A percentile compares a stretch with the other conserved stretches of the same genome.
phyloP scores from a whole-genome alignment of 352 stramenopile species.

The Phytophthora vignae region DNA sequence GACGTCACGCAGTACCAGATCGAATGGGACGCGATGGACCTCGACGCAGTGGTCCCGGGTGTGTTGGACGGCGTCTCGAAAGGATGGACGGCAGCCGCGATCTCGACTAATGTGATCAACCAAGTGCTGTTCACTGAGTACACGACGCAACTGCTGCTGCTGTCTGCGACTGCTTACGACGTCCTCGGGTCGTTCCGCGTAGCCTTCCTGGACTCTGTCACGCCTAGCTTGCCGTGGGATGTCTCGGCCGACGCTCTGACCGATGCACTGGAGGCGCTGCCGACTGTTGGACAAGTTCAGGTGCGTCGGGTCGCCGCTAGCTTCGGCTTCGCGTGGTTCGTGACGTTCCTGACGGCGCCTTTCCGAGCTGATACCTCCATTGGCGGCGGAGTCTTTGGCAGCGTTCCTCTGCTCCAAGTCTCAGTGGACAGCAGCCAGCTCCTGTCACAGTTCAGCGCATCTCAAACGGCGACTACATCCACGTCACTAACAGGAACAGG shows the following conservation, averaged over 20 bases:
- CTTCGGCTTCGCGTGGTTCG: conserved; percentile 85
- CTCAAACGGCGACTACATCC: conserved; percentile 35
- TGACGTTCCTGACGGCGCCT: conserved; percentile 68
- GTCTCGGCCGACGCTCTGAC: conserved; percentile 84
- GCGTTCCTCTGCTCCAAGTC: conserved; percentile 67
- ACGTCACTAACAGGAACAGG: conserved; percentile 79
- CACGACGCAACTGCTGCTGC: conserved; percentile 91
- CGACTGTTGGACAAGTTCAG: conserved; percentile 82
- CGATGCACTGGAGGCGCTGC: conserved; percentile 77
- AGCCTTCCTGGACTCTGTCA: conserved; percentile 73
- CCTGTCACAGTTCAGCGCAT: conserved; percentile 57
- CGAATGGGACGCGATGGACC: conserved; percentile 93
- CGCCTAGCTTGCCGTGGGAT: conserved; percentile 73
- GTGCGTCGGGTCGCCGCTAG: conserved; percentile 77
- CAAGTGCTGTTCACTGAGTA: conserved; percentile 83
- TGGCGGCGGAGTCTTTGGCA: conserved; percentile 53
- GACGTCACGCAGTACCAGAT: conserved; percentile 91
- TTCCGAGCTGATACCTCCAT: conserved; percentile 46
- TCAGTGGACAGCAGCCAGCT: conserved; percentile 75
- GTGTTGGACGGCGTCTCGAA: conserved; percentile 16
- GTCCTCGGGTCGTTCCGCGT: conserved; percentile 90
- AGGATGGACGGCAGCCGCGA: conserved; percentile 14
- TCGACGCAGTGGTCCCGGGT: conserved; percentile 57
- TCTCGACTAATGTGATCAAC: conserved; percentile 42
- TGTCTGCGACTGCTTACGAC: conserved; percentile 83